A percentile compares a stretch with the other conserved stretches of the same genome.
phyloP scores from a whole-genome alignment of 2,329 filamentous ascomycete species.

The Lasiodiplodia sp. region DNA sequence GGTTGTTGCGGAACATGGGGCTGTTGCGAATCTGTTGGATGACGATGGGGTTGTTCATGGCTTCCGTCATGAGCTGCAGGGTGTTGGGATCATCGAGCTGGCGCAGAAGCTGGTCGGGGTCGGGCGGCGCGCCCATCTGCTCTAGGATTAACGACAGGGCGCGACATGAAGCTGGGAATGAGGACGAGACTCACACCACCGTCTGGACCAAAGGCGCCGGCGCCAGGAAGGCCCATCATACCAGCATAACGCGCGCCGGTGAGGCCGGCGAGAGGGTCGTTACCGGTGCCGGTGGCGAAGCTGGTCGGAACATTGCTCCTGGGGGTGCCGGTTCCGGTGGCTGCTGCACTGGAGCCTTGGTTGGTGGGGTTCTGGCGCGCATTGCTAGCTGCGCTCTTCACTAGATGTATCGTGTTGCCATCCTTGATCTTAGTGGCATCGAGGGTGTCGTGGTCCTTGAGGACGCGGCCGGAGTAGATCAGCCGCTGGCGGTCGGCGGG shows the following conservation, averaged over 20 bases:
- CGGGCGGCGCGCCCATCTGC: constrained; percentile 88
- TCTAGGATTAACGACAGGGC: constrained; percentile 50
- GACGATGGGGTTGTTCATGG: constrained; percentile 92
- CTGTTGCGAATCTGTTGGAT: constrained; percentile 76
- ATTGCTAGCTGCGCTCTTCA: constrained; percentile 95
- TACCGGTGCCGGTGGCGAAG: constrained; percentile 79
- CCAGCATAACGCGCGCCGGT: constrained; percentile 95
- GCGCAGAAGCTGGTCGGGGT: constrained; percentile 79
- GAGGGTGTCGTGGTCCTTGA: constrained; percentile 92
- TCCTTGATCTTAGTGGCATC: constrained; percentile 92
- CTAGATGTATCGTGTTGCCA: constrained; percentile 93
- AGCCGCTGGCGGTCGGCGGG: constrained; percentile 88
- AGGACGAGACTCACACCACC: constrained; percentile 76
- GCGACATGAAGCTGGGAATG: background rate
- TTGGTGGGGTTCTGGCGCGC: constrained; percentile 64
- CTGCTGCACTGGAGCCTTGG: constrained; percentile 61
- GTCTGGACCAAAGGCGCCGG: constrained; percentile 90
- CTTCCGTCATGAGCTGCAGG: constrained; percentile 88
- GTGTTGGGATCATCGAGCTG: constrained; percentile 91
- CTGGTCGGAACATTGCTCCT: constrained; percentile 69
- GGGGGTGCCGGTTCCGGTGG: constrained; percentile 37
- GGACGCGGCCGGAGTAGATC: constrained; percentile 95
- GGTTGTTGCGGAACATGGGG: constrained; percentile 84
- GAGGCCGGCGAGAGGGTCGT: constrained; percentile 87
- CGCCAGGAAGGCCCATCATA: constrained; percentile 84